These are phyloP conservation scores for Psilocybe sp. DNA, from an alignment of 768 basidiomycete genomes.

Conservation along the genomic window DNA sequence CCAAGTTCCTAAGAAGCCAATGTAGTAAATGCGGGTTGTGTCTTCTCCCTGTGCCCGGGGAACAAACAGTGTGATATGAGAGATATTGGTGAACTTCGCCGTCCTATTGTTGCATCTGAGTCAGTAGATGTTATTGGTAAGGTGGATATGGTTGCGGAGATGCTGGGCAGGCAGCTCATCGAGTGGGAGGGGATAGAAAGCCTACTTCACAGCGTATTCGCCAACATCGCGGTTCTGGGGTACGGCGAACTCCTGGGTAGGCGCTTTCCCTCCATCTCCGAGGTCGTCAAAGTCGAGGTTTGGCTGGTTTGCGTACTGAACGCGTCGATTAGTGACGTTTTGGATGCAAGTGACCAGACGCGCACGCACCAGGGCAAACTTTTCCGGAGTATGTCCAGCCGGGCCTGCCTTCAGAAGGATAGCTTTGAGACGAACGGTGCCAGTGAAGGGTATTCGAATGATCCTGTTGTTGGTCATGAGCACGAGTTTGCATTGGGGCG, in stretches of 20 bases:
- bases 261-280: constrained; percentile 38
- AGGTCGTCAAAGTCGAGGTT: constrained; percentile 81
- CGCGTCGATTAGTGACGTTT: neutral
- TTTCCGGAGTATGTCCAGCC: constrained; percentile 69
- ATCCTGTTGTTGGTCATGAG: constrained; percentile 45
- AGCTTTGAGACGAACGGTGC: constrained; percentile 79
- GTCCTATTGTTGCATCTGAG: constrained; percentile 44
- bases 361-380: constrained; percentile 61
- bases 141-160: neutral
- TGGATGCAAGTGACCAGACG: neutral
- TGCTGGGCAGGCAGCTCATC: no score
- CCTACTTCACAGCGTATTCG: constrained; percentile 82
- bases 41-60: constrained; percentile 81
- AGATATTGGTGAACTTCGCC: constrained; percentile 82
- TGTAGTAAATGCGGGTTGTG: constrained; percentile 72
- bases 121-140: neutral
- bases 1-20: constrained; percentile 85
- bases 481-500: neutral
- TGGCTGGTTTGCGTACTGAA: constrained; percentile 74
- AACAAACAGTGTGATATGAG: constrained; percentile 80
- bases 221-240: constrained; percentile 73
- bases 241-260: constrained; percentile 72
- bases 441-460: constrained; percentile 83
- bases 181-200: constrained; percentile 2
- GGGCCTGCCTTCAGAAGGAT: constrained; percentile 86